Conservation (phyloP, 163 green algal species). For the Chlorella variabilis region DNA sequence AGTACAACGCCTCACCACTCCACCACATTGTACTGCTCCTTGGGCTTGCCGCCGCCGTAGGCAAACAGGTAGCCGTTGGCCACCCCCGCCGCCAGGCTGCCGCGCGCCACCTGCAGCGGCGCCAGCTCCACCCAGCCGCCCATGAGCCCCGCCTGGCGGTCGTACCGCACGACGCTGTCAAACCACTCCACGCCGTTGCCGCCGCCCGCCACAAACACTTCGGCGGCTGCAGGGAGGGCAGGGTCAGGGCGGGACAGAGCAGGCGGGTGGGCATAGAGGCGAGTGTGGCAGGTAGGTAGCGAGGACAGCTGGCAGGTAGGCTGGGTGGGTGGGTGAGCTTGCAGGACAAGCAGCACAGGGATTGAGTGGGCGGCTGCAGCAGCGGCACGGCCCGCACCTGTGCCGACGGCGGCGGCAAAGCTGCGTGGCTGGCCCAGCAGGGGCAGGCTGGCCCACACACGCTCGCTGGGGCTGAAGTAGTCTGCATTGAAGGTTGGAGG, state of each 20-base stretch:
- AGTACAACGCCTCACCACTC: slow-evolving; percentile 25
- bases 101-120: slow-evolving; percentile 45
- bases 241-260: too few species aligned
- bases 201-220: slow-evolving; percentile 51
- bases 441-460: slow-evolving; percentile 27
- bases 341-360: too few species aligned
- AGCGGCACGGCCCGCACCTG: background rate
- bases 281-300: too few species aligned
- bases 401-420: slow-evolving; percentile 24
- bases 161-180: slow-evolving; percentile 31
- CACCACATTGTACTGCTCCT: slow-evolving; percentile 42
- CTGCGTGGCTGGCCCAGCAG: slow-evolving; percentile 25
- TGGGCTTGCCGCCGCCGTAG: slow-evolving; percentile 51
- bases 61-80: slow-evolving; percentile 48
- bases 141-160: background rate
- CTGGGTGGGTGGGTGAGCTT: background rate
- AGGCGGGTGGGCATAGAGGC: background rate
- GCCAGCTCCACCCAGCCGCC: slow-evolving; percentile 37
- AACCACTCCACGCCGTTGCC: slow-evolving; percentile 53
- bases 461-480: slow-evolving; percentile 4
- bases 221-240: background rate
- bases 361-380: too few species aligned
- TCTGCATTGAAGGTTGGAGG: too few species aligned
- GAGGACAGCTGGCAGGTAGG: background rate
- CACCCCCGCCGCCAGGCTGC: slow-evolving; percentile 46